Evolutionary conservation across 129 eudicot species (phyloP), one percentile per base, ranked within the genome.

Genomic region (Chrysanthemum lavandulifolium): DNA sequence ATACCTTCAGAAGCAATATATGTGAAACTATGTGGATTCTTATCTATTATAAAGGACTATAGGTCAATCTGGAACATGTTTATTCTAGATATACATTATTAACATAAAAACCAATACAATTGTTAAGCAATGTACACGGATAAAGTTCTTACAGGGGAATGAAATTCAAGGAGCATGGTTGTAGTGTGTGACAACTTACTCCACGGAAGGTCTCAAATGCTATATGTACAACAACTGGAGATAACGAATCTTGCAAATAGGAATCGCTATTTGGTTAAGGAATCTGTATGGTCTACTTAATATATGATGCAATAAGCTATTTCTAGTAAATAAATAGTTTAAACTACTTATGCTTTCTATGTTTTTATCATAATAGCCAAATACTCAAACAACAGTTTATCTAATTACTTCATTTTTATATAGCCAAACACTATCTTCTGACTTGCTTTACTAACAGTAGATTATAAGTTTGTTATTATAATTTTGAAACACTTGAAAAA

Each of bases 151-250:
- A 33, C n/a, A 63, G 48, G 23, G n/a, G 49, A 63, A 62, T 33
- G 51, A 14, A 60, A 4, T 23, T 60, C 12, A 11, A 27, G 61
- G 12, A 60, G 13, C 65, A 60, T 3, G 43, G 29, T 27, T 27
- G 29, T 27, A 27, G 3, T 27, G 29, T 27, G 29, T 27, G 29
- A 27, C 3, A 27, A 27, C 29, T 27, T 27, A 27, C 29, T 27
- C 29, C 29, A 27, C 27, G 43, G 65, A 60, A 33, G 49, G 48
- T 63, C 50, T 63, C 68, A 13, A 33, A 63, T 63, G 68, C 23
- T 31, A 29, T 63, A 63, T 63, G 51, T 21, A 63, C 68, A 63
- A 33, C 36, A 10, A 63, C 36, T 19, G 50, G 50, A 33, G 33
- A 63, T 63, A 29, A 63, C 43, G 27, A 60, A 60, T 13, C 15